Percentiles rank a stretch among this genome's conserved stretches.
Conservation (phyloP, 2,329 filamentous ascomycete genomes). For the Claviceps monticola region DNA sequence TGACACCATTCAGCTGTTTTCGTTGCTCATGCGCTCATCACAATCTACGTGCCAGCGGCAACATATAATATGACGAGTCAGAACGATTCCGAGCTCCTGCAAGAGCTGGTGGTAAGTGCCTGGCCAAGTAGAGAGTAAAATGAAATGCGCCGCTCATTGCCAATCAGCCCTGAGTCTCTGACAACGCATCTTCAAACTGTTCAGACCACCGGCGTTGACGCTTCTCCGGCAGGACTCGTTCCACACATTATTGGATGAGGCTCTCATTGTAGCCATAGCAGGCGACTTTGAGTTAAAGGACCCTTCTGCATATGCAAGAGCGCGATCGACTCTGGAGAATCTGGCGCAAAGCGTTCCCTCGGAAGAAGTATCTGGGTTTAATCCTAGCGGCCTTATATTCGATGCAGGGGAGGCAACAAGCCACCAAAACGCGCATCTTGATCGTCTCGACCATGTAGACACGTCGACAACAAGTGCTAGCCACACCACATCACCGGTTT, state of each 20-base stretch:
- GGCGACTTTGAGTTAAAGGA: constrained; percentile 56
- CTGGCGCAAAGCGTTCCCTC: constrained; percentile 49
- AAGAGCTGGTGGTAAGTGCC: constrained; percentile 17
- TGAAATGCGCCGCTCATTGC: not conserved
- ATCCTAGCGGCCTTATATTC: constrained; percentile 57
- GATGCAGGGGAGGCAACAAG: constrained; percentile 13
- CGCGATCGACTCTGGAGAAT: constrained; percentile 45
- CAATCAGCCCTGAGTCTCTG: not conserved
- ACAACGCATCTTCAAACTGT: too few species aligned
- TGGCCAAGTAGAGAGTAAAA: not conserved
- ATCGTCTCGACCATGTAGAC: constrained; percentile 6
- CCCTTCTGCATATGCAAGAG: constrained; percentile 34
- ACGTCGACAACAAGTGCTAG: constrained; percentile 15
- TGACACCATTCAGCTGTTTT: not conserved
- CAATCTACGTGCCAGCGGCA: not conserved
- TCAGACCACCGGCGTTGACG: not conserved
- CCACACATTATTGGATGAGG: constrained; percentile 61
- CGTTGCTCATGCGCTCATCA: not conserved
- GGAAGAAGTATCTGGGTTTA: constrained; percentile 65
- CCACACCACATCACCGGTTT: constrained; percentile 13
- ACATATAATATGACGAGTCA: constrained; percentile 12
- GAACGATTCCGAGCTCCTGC: constrained; percentile 12
- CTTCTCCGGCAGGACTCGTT: constrained; percentile 45
- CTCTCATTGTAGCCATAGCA: constrained; percentile 61
- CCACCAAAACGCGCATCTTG: not conserved